Conservation (phyloP, 2,329 filamentous ascomycete species). For the Orbilia javanica region DNA sequence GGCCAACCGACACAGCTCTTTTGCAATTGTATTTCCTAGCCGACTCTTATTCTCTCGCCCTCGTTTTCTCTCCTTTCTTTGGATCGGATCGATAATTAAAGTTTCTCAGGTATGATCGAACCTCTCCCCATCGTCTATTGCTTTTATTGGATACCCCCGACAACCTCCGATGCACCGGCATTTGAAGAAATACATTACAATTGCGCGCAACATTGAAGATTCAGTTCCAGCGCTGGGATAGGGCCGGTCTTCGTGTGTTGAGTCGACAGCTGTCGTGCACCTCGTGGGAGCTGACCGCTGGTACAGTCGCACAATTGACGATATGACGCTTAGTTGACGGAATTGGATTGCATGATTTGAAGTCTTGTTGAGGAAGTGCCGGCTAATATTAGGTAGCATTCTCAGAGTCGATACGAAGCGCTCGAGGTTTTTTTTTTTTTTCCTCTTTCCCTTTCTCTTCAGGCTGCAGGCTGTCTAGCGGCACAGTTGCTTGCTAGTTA, state of each 20-base stretch:
- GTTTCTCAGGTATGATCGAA: constrained; percentile 8
- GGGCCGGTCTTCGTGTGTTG: background rate
- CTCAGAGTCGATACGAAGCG: background rate
- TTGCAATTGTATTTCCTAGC: constrained; percentile 7
- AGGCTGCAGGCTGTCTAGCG: background rate
- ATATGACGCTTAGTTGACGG: constrained; percentile 5
- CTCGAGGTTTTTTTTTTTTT: background rate
- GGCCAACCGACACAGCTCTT: background rate
- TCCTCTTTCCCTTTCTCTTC: background rate
- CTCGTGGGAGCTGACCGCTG: background rate
- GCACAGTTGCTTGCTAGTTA: no score
- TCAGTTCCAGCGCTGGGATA: background rate
- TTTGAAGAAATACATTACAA: background rate
- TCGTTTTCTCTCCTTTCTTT: background rate
- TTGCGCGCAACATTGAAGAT: background rate
- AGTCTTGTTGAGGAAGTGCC: background rate
- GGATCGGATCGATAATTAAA: constrained; percentile 1
- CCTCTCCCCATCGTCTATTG: background rate
- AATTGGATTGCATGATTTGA: background rate
- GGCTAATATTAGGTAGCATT: constrained; percentile 17
- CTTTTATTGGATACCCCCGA: background rate
- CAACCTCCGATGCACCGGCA: background rate
- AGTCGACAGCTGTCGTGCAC: background rate
- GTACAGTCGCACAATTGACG: background rate
- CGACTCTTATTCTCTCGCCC: background rate